A percentile compares a stretch with the other conserved stretches of the same genome.
Conservation (phyloP, 768 basidiomycete genomes). For the Paxillus ammoniavirescens region DNA sequence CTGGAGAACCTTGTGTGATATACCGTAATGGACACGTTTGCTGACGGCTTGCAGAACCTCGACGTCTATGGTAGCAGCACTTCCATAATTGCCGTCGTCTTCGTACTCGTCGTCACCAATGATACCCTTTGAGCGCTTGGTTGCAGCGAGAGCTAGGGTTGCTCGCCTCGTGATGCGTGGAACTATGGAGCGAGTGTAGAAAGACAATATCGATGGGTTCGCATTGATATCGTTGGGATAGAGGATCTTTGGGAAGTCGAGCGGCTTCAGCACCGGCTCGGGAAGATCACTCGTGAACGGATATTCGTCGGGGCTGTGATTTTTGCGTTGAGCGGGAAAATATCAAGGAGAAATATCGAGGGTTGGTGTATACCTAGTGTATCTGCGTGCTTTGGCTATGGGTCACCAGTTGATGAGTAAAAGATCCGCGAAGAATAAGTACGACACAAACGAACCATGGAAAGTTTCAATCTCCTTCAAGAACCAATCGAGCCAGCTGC, state of each 20-base stretch:
- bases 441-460: conserved; percentile 66
- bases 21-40: conserved; percentile 97
- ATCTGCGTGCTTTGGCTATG: conserved; percentile 89
- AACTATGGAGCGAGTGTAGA: conserved; percentile 86
- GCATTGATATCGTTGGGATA: conserved; percentile 80
- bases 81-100: conserved; percentile 98
- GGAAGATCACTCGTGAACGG: conserved; percentile 89
- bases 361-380: conserved; percentile 67
- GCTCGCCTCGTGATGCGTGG: conserved; percentile 82
- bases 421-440: neutral
- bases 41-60: conserved; percentile 98
- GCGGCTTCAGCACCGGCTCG: conserved; percentile 70
- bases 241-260: conserved; percentile 74
- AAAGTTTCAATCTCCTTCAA: conserved; percentile 92
- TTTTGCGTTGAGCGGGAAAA: neutral
- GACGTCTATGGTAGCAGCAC: conserved; percentile 90
- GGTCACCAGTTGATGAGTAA: conserved; percentile 1
- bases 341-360: neutral
- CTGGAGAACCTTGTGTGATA: conserved; percentile 13
- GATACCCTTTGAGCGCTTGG: conserved; percentile 67
- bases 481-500: conserved; percentile 98
- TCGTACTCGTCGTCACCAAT: conserved; percentile 67
- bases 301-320: conserved; percentile 92
- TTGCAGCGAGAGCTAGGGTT: conserved; percentile 61
- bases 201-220: conserved; percentile 81